These are phyloP conservation scores for Aspergillus novoparasiticus DNA, from an alignment of 2,329 filamentous ascomycete species.

Conservation along the genomic window DNA sequence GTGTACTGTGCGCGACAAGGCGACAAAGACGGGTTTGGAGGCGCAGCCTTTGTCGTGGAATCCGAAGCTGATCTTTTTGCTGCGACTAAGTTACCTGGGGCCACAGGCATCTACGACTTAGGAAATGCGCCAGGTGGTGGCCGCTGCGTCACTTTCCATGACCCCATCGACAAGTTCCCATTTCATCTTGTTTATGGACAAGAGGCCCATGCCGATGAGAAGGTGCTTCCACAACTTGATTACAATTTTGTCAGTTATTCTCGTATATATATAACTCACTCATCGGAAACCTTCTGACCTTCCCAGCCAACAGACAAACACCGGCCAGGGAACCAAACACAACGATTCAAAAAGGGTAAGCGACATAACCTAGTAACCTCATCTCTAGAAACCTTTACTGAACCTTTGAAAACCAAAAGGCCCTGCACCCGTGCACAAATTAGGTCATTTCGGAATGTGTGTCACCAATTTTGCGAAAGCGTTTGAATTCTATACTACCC, in stretches of 20 bases:
- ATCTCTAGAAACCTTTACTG: too few species aligned
- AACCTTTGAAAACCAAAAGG: conserved; percentile 4
- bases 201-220: conserved; percentile 12
- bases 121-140: conserved; percentile 37
- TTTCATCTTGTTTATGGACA: conserved; percentile 42
- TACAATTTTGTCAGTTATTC: conserved; percentile 18
- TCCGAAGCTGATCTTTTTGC: too few species aligned
- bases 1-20: conserved; percentile 18
- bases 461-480: conserved; percentile 11
- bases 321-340: conserved; percentile 16
- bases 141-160: conserved; percentile 34
- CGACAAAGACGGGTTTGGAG: not conserved
- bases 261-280: too few species aligned
- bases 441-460: conserved; percentile 24
- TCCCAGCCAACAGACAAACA: conserved; percentile 19
- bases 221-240: conserved; percentile 12
- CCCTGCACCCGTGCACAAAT: conserved; percentile 24
- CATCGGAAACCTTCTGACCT: too few species aligned
- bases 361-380: too few species aligned
- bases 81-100: too few species aligned
- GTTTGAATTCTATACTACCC: conserved; percentile 12
- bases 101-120: too few species aligned
- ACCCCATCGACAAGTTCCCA: conserved; percentile 38
- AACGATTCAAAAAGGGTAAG: conserved; percentile 17
- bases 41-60: too few species aligned